Conservation (phyloP, 371 early-diverging fungal species). For the Coelomomyces lativittatus region DNA sequence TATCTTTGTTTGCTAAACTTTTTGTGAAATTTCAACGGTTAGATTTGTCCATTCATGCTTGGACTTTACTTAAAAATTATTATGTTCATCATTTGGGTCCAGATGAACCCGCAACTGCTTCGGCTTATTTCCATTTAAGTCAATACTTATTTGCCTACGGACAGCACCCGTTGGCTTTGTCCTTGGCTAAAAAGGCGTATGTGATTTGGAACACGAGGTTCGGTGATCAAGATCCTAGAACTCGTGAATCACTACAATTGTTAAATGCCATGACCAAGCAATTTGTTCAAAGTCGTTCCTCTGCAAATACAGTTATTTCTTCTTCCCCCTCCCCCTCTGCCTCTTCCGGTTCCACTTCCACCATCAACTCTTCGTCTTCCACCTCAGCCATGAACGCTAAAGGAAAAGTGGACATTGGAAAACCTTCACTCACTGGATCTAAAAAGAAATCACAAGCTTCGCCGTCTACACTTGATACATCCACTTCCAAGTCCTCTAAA, state of each 20-base stretch:
- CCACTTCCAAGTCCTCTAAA: too few relatives aligned
- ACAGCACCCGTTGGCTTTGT: neutral
- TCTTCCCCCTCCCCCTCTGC: too few relatives aligned
- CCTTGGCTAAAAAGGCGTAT: neutral
- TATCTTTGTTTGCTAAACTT: neutral
- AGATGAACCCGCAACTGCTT: neutral
- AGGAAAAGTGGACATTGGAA: neutral
- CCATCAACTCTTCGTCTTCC: neutral
- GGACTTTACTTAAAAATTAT: neutral
- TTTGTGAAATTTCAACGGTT: neutral
- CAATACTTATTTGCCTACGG: neutral
- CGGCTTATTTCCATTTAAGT: neutral
- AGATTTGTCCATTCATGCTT: neutral
- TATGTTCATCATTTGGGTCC: neutral
- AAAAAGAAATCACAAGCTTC: too few relatives aligned
- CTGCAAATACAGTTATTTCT: too few relatives aligned
- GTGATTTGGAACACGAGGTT: neutral
- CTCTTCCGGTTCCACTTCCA: too few relatives aligned
- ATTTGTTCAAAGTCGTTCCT: neutral
- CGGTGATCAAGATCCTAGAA: neutral
- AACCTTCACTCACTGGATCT: too few relatives aligned
- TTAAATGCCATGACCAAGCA: neutral
- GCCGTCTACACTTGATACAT: too few relatives aligned
- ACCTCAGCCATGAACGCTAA: neutral
- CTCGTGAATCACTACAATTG: neutral